Evolutionary conservation across 129 eudicot species (phyloP), one percentile per base, ranked within the genome.

Genomic region (Ambrosia artemisiifolia): DNA sequence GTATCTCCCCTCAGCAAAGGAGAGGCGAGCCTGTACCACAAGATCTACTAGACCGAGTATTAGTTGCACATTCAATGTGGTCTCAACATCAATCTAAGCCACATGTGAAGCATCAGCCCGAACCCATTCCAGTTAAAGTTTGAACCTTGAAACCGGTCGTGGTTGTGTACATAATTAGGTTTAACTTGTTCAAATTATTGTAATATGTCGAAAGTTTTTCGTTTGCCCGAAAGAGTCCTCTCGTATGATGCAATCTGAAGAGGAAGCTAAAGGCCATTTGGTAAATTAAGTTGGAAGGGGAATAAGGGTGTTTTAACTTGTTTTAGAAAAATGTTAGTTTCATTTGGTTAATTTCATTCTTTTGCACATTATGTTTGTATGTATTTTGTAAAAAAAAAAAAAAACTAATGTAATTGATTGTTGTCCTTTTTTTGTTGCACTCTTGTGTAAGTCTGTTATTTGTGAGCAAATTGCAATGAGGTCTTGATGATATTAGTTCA

Each of bases 21-120:
- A 79, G 98, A 74, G 98, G 98, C 5, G 95, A 93, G 88, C 96
- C 98, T 0, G 98, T 93, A 9, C 98, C 96, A 1, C 98, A 93
- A 68, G 87, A 90, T 64, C 90, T 93, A 11, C 66, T 93, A 64
- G 96, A 93, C 83, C 75, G 98, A 7, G 96, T 89, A 32, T 80
- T 93, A 69, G 68, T 82, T 47, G 96, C 98, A 55, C 96, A 93
- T 71, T 82, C 84, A 10, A 85, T 80, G 81, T 93, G 98, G 98
- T 85, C 92, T 59, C 85, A 72, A 60, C 85, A 87, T 78, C 98
- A 92, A 74, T 76, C 88, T 46, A 89, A 85, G 85, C 98, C 82
- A 61, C 87, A 85, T 3, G 89, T 84, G 11, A 92, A 88, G 81
- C 87, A 79, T 51, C 83, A 77, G 42, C 65, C 32, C 53, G 86